These are phyloP conservation scores for Saccharomyces mikatae DNA, from an alignment of 805 yeast genomes.

Conservation along the genomic window DNA sequence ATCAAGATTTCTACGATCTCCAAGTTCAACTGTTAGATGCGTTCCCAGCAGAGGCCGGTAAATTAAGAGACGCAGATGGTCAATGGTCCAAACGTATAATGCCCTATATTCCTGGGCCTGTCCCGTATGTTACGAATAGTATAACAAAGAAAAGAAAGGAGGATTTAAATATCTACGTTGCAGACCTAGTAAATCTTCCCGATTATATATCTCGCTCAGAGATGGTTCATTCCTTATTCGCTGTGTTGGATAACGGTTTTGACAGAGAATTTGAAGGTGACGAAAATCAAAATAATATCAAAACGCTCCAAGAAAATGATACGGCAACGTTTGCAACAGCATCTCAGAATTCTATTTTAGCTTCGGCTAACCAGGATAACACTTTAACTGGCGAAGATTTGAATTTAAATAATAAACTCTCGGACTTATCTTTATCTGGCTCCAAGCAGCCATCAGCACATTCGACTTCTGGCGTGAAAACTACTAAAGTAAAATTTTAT, in stretches of 20 bases:
- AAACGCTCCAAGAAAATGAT: slow-evolving; percentile 6
- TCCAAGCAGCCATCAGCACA: slow-evolving; percentile 20
- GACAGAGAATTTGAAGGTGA: slow-evolving; percentile 24
- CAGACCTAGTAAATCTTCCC: slow-evolving; percentile 62
- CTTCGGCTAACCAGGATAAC: slow-evolving; percentile 21
- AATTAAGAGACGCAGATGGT: slow-evolving; percentile 37
- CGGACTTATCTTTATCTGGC: slow-evolving; percentile 19
- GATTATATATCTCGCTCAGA: slow-evolving; percentile 61
- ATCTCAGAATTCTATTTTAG: slow-evolving; percentile 2
- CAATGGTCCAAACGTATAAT: slow-evolving; percentile 69
- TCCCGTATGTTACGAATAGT: slow-evolving; percentile 79
- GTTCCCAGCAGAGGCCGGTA: slow-evolving; percentile 90
- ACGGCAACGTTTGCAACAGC: slow-evolving; percentile 9
- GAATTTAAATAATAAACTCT: slow-evolving; percentile 21
- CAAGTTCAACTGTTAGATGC: slow-evolving; percentile 75
- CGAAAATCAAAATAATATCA: slow-evolving; percentile 2
- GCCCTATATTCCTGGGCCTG: slow-evolving; percentile 95
- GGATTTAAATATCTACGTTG: slow-evolving; percentile 49
- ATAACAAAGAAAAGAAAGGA: slow-evolving; percentile 48
- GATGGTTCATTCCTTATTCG: slow-evolving; percentile 65
- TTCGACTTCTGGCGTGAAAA: slow-evolving; percentile 22
- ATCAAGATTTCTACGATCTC: slow-evolving; percentile 92
- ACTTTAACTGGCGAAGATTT: slow-evolving; percentile 30
- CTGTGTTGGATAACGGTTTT: slow-evolving; percentile 34
- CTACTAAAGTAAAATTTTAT: slow-evolving; percentile 60